Evolutionary conservation across 177 flowering plant species (phyloP).

Genomic region (Tripterygium wilfordii): DNA sequence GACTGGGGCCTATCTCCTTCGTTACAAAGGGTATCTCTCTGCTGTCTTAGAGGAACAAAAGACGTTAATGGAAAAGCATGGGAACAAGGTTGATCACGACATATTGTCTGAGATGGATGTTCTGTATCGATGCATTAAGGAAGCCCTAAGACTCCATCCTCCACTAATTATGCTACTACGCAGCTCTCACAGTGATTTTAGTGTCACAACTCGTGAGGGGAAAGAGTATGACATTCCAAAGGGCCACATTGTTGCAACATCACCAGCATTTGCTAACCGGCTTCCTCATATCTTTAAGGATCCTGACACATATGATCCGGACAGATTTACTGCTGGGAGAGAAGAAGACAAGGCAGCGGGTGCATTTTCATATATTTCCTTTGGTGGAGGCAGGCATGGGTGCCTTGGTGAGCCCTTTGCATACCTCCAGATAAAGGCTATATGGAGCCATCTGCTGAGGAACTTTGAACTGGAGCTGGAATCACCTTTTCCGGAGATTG

Average conservation of each 20-base stretch:
- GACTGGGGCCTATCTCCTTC: conserved; percentile 92
- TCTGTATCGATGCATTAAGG: conserved; percentile 79
- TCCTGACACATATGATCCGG: conserved; percentile 84
- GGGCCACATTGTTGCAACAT: conserved; percentile 96
- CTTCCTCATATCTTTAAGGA: conserved; percentile 70
- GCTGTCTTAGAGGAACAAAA: conserved; percentile 76
- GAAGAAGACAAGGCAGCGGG: conserved; percentile 95
- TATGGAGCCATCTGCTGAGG: conserved; percentile 92
- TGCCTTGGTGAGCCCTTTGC: conserved; percentile 99
- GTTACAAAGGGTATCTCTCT: conserved; percentile 49
- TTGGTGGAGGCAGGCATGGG: conserved; percentile 98
- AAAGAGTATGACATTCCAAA: conserved; percentile 86
- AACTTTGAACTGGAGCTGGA: conserved; percentile 83
- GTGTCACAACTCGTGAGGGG: conserved; percentile 76
- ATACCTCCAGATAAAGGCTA: conserved; percentile 92
- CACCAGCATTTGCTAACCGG: conserved; percentile 93
- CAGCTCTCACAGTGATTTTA: conserved; percentile 80
- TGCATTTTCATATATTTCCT: conserved; percentile 87
- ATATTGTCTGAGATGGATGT: conserved; percentile 87
- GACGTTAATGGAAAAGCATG: conserved; percentile 56
- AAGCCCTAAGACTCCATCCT: conserved; percentile 96
- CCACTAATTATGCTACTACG: conserved; percentile 86
- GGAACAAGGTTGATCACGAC: conserved; percentile 74
- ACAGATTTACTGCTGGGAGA: conserved; percentile 75
- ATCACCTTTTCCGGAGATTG: conserved; percentile 93